A percentile compares a stretch with the other conserved stretches of the same genome.
phyloP scores from a whole-genome alignment of 192 early-diverging fungal species.

The Jimgerdemannia lactiflua region DNA sequence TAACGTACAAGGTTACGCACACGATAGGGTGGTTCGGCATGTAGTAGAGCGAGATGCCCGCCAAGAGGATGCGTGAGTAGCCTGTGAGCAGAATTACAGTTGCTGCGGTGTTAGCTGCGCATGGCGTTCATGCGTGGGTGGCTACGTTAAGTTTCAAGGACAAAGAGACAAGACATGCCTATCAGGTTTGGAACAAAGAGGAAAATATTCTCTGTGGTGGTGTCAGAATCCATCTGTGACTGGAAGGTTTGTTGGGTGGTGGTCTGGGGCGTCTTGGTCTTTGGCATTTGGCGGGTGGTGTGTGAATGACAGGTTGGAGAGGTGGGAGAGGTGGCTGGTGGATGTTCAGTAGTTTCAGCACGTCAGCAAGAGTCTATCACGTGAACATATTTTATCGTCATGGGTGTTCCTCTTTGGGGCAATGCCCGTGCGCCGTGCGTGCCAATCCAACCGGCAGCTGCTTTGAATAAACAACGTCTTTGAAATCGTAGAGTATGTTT shows the following conservation, averaged over 20 bases:
- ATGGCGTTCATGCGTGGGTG: neutral
- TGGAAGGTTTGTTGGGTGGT: neutral
- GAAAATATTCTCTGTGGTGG: constrained; percentile 54
- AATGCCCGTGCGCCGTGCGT: no score
- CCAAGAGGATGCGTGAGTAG: constrained; percentile 83
- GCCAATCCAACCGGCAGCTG: no score
- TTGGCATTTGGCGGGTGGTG: neutral
- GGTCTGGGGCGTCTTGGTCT: neutral
- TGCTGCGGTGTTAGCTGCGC: neutral
- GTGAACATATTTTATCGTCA: no score
- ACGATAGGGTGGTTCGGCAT: constrained; percentile 71
- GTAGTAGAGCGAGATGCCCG: constrained; percentile 66
- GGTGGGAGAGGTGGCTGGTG: neutral
- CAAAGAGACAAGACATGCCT: constrained; percentile 33
- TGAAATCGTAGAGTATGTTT: no score
- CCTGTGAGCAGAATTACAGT: constrained; percentile 48
- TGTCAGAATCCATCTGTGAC: neutral
- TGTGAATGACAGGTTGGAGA: neutral
- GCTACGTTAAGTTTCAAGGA: neutral
- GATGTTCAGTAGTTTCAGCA: neutral
- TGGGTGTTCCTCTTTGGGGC: no score
- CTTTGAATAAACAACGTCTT: no score
- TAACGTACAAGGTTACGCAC: constrained; percentile 76
- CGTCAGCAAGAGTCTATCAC: no score
- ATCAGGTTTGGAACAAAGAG: constrained; percentile 81